Evolutionary conservation across 2,329 filamentous ascomycete species (phyloP).

Genomic region (Talaromyces sp.): DNA sequence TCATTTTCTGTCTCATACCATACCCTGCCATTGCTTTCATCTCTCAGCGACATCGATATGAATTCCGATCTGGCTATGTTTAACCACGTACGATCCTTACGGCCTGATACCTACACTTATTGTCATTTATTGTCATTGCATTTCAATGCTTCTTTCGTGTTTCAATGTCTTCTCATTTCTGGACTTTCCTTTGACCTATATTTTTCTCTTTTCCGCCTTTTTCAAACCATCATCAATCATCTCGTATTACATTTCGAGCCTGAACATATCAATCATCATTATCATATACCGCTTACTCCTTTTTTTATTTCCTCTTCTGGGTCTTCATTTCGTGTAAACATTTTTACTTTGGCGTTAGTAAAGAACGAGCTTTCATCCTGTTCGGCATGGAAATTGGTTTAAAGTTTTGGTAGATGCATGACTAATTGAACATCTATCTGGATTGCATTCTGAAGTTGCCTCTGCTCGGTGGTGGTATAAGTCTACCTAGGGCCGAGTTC

Average conservation of each 20-base stretch:
- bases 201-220: constrained; percentile 7
- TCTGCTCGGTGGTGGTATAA: no score
- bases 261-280: constrained; percentile 21
- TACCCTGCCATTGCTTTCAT: constrained; percentile 23
- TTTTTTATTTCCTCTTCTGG: constrained; percentile 10
- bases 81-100: constrained; percentile 25
- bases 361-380: background rate
- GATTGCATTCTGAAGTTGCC: no score
- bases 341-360: constrained; percentile 3
- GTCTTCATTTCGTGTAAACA: constrained; percentile 13
- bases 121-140: constrained; percentile 3
- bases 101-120: constrained; percentile 18
- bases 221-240: constrained; percentile 1
- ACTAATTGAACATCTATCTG: no score
- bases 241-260: constrained; percentile 17
- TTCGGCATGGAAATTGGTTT: background rate
- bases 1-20: constrained; percentile 20
- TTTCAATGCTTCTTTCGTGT: constrained; percentile 6
- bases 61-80: constrained; percentile 15
- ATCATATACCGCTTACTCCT: constrained; percentile 18
- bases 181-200: background rate
- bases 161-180: background rate
- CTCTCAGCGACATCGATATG: constrained; percentile 12
- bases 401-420: constrained; percentile 13
- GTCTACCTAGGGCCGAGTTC: no score